Percentiles rank a stretch among this genome's conserved stretches.
These are phyloP conservation scores for Exophiala spinifera DNA, from an alignment of 2,329 filamentous ascomycete genomes.

Conservation along the genomic window DNA sequence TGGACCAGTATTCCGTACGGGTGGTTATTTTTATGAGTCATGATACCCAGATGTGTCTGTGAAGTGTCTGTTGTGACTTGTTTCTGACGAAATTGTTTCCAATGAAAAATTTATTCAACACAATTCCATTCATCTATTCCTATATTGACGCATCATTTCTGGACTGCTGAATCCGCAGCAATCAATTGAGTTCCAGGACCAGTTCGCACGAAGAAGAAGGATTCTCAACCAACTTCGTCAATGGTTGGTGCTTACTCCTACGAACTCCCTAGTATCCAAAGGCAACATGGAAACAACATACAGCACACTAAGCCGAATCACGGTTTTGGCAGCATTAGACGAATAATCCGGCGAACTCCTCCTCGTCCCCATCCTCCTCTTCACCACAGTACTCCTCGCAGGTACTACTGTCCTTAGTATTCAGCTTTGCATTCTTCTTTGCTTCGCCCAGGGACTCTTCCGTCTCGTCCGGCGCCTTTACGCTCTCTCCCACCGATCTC, in stretches of 20 bases:
- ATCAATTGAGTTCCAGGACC: no score
- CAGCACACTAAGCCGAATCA: not conserved
- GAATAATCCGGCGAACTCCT: not conserved
- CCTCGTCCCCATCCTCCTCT: not conserved
- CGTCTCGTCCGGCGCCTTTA: not conserved
- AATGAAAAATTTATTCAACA: not conserved
- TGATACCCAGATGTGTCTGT: not conserved
- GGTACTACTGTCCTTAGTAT: not conserved
- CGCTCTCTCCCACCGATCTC: not conserved
- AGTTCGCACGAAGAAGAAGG: no score
- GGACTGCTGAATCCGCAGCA: no score
- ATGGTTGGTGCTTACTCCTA: no score
- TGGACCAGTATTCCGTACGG: not conserved
- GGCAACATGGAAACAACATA: no score
- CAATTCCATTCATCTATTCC: not conserved
- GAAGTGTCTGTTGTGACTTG: no score
- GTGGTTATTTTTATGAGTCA: not conserved
- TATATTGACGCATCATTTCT: no score
- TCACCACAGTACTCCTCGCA: no score
- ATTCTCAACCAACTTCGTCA: no score
- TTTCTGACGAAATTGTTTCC: no score
- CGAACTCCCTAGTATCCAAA: no score
- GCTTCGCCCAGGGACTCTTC: not conserved
- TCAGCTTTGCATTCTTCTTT: not conserved
- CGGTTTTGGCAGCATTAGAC: not conserved